A percentile compares a stretch with the other conserved stretches of the same genome.
phyloP scores from a whole-genome alignment of 2,329 filamentous ascomycete genomes.

The Celoporthe dispersa region DNA sequence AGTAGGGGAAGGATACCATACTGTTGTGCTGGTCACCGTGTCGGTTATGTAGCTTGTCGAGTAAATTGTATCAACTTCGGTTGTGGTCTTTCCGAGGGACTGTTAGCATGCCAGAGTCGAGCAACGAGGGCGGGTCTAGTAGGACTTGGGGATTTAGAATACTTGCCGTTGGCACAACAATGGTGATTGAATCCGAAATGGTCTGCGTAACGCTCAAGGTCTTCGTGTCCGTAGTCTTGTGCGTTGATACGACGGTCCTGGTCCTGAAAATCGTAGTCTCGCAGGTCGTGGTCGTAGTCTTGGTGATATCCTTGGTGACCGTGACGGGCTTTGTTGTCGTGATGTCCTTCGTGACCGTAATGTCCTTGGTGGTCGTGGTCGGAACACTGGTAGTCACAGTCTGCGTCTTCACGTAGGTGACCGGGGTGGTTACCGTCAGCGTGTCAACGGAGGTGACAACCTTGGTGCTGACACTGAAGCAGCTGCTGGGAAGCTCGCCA shows the following conservation, averaged over 20 bases:
- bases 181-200: background rate
- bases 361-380: background rate
- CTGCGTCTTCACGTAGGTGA: background rate
- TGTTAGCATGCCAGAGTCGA: background rate
- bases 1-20: background rate
- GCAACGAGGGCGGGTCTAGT: too few species aligned
- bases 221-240: background rate
- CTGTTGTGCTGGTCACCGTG: conserved; percentile 1
- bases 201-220: background rate
- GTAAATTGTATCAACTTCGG: background rate
- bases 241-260: background rate
- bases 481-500: background rate
- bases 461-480: background rate
- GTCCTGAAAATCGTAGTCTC: background rate
- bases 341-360: background rate
- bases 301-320: background rate
- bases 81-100: background rate
- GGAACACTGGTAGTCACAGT: conserved; percentile 1
- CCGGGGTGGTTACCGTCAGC: background rate
- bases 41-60: conserved; percentile 2
- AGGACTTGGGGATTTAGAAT: background rate
- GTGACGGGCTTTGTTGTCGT: background rate
- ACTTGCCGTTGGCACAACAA: background rate
- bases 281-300: conserved; percentile 1
- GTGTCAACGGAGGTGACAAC: conserved; percentile 11